Percentiles rank a stretch among this genome's conserved stretches.
Conservation (phyloP, 2,329 filamentous ascomycete species). For the Xylaria sp. region DNA sequence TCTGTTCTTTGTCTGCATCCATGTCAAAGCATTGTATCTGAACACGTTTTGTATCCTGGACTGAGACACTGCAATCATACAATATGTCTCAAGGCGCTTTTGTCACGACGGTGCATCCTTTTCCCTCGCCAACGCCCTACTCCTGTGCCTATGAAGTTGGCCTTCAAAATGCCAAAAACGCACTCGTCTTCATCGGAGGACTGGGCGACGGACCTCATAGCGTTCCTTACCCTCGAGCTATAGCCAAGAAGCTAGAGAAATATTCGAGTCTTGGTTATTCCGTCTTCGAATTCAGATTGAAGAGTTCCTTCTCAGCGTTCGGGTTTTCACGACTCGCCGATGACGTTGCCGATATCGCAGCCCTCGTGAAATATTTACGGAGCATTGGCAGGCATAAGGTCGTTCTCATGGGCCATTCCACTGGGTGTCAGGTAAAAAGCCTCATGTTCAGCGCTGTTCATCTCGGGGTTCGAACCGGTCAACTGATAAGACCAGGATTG, state of each 20-base stretch:
- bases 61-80: constrained; percentile 8
- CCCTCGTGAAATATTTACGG: constrained; percentile 50
- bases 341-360: constrained; percentile 50
- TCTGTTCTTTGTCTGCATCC: too few species aligned
- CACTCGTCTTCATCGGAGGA: constrained; percentile 64
- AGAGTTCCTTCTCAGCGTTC: constrained; percentile 49
- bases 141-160: constrained; percentile 47
- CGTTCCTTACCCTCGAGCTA: constrained; percentile 49
- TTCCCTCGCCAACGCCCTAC: constrained; percentile 36
- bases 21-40: neutral
- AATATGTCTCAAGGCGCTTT: constrained; percentile 33
- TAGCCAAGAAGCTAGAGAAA: constrained; percentile 41
- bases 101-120: constrained; percentile 43
- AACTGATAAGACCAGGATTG: constrained; percentile 42
- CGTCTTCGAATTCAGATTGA: constrained; percentile 52
- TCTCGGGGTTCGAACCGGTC: neutral
- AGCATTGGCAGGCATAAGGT: constrained; percentile 45
- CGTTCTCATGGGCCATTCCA: constrained; percentile 54
- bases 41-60: neutral
- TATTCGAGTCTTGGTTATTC: constrained; percentile 41
- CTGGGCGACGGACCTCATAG: constrained; percentile 65
- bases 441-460: neutral
- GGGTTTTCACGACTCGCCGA: constrained; percentile 46
- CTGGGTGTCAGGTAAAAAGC: constrained; percentile 48
- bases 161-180: constrained; percentile 43